Base-by-base conservation (phyloP, 306 rosid genomes). In the Rosa rugosa region DNA sequence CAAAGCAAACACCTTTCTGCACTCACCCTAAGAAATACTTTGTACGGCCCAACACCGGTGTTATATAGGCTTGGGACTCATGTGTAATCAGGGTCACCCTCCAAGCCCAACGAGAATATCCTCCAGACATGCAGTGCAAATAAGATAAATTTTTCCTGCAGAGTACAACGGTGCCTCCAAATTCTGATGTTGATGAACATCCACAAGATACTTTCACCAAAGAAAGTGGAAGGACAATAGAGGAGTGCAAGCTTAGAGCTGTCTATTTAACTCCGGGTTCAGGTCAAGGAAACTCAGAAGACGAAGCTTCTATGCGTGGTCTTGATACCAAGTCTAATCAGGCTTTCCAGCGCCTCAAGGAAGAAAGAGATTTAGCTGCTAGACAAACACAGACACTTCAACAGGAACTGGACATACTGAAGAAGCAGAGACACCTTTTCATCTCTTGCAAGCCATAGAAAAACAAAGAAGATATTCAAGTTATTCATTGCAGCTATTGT, bases 1-100 rank as follows among this genome's bases (percentile, higher is more conserved):
- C n/a, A n/a, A n/a, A n/a, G n/a, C n/a, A n/a, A n/a, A n/a, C n/a
- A n/a, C n/a, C n/a, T n/a, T n/a, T n/a, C n/a, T n/a, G n/a, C n/a
- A n/a, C n/a, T n/a, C n/a, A n/a, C 2, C 99, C 99, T 5, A 95
- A 93, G 86, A 93, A 87, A 88, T 95, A 93, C 88, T 95, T 93
- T 31, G 99, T 95, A 72, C 95, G 98, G 65, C 99, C 99, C 44
- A 95, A 95, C 84, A 88, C 93, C 6, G 98, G 99, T 63, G 88
- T 95, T 69, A 60, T 95, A 79, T 89, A 88, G 62, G 94, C 98
- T 53, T 81, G 91, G 98, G 98, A 90, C 77, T 90, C 97, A 27
- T 91, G 91, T 83, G 83, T 86, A 57, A 88, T n/a, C n/a, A n/a
- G n/a, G 93, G 99, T 95, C 66, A 95, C 97, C 82, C 99, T 93